Percentiles rank a stretch among this genome's conserved stretches.
phyloP scores from a whole-genome alignment of 176 grass and related monocot genomes.

The Musa beccarii region DNA sequence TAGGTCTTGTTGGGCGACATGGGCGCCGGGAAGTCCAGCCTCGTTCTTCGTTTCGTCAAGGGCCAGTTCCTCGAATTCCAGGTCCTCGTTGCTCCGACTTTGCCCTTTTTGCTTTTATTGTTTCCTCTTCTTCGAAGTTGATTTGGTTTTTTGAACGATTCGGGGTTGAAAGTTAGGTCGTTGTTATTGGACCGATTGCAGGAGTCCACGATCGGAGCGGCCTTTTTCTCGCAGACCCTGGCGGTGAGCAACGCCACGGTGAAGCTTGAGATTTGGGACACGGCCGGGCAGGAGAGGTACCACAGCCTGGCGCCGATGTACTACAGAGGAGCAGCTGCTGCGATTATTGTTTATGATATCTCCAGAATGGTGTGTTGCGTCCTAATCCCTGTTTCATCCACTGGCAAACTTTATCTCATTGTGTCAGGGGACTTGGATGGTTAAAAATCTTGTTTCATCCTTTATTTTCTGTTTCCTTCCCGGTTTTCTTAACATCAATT shows the following conservation, averaged over 20 bases:
- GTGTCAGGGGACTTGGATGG: neutral
- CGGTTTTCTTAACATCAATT: neutral
- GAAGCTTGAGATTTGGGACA: conserved; percentile 98
- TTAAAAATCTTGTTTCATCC: neutral
- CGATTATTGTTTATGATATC: conserved; percentile 80
- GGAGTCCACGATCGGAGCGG: conserved; percentile 86
- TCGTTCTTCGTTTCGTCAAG: conserved; percentile 92
- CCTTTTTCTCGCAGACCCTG: conserved; percentile 89
- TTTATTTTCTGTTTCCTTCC: neutral
- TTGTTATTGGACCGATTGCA: conserved; percentile 9
- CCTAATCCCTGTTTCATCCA: neutral
- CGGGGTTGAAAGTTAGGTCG: neutral
- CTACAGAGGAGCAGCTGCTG: conserved; percentile 69
- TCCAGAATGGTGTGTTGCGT: conserved; percentile 24
- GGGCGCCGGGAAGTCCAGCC: conserved; percentile 87
- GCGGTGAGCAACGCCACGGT: conserved; percentile 62
- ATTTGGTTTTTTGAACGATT: neutral
- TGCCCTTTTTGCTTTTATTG: neutral
- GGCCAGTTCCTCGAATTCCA: conserved; percentile 95
- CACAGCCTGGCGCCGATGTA: conserved; percentile 96
- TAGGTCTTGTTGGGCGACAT: conserved; percentile 95
- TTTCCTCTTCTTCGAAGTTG: neutral
- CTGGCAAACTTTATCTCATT: neutral
- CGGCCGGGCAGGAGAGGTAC: conserved; percentile 81
- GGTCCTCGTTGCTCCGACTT: conserved; percentile 2